These are phyloP conservation scores for Venturia pyrina DNA, from an alignment of 2,329 filamentous ascomycete species.

Conservation along the genomic window DNA sequence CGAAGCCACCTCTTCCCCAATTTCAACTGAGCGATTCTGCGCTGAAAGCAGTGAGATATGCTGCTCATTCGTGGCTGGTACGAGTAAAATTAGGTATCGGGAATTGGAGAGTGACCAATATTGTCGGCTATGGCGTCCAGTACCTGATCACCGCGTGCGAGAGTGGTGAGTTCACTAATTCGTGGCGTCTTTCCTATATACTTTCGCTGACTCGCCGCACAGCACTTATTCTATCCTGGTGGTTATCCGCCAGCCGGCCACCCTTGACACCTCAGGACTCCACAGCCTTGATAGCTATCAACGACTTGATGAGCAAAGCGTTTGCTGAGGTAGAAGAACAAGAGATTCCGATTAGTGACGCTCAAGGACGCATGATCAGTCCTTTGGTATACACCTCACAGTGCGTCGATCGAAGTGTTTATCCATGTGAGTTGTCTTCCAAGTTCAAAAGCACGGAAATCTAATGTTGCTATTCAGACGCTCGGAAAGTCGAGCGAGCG, in stretches of 20 bases:
- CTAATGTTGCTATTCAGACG: background rate
- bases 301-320: background rate
- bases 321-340: background rate
- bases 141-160: background rate
- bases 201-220: background rate
- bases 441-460: background rate
- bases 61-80: background rate
- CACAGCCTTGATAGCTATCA: background rate
- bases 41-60: background rate
- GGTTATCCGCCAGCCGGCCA: background rate
- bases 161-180: background rate
- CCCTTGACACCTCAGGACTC: background rate
- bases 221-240: slow-evolving; percentile 1
- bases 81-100: background rate
- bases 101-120: background rate
- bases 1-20: background rate
- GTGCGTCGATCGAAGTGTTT: background rate
- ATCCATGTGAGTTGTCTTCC: background rate
- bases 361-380: background rate
- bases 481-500: background rate
- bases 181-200: background rate
- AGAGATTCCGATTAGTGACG: background rate
- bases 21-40: background rate
- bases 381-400: slow-evolving; percentile 1
- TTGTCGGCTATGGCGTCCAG: background rate